Base-by-base conservation (phyloP, 2,329 filamentous ascomycete genomes). In the Microdochium trichocladiopsis region DNA sequence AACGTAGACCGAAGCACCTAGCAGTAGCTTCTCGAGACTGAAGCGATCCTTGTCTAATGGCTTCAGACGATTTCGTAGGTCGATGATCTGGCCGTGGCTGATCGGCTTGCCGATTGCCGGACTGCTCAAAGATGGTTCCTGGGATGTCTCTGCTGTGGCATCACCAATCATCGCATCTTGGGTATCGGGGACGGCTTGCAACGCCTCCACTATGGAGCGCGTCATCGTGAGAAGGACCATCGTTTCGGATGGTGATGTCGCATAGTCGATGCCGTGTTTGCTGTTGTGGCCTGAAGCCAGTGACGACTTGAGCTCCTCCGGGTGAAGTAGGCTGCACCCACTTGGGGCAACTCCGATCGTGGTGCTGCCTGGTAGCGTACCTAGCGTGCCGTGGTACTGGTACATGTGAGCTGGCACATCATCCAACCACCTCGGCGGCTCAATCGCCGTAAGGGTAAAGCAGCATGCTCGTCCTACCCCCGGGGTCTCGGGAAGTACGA, bases 201-300 rank as follows among this genome's bases (percentile, higher is more conserved):
- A 63, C 0, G 79, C 86, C 65, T 82, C 81, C 69, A 86, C 80
- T 25, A 89, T 82, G 59, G 80, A 73, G 60, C 79, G 67, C 3
- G 87, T 92, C 76, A 90, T 86, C n/a, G 84, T 88, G 43, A 94
- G 81, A 45, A 88, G 75, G 18, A 92, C 87, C 88, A 93, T 93
- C 2, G 4, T 55, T 51, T 33, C 23, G 41, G 36, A 12, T 22
- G 11, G 28, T 18, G 22, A 2, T 21, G 25, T 48, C 3, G 47
- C 47, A 28, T 48, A 31, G 28, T 31, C 14, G 28, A 8, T 31
- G 28, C 28, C 8, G 28, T 31, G 14, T 8, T 8, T 8, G 28
- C 8, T 31, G 28, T 31, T 31, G 28, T 8, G 28, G 28, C 28
- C 8, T 31, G n/a, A n/a, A n/a, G n/a, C n/a, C n/a, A n/a, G n/a